These are phyloP conservation scores for Lepidium aucheri DNA, from an alignment of 345 rosid species.

Conservation along the genomic window DNA sequence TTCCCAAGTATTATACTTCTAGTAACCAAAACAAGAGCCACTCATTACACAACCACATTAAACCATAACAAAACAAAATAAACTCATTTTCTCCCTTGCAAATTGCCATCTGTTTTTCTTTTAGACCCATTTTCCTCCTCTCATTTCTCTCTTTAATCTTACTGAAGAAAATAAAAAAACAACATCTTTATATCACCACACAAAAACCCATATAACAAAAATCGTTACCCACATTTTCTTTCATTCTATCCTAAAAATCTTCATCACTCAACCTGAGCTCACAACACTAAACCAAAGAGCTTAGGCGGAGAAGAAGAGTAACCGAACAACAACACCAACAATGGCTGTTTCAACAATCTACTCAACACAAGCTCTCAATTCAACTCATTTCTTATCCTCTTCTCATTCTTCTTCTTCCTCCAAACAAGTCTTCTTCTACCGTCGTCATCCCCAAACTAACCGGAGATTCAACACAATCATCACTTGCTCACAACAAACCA, in stretches of 20 bases:
- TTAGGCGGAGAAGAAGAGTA: constrained; percentile 28
- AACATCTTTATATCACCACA: constrained; percentile 20
- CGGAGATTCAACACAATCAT: constrained; percentile 35
- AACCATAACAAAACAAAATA: neutral
- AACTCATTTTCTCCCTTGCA: constrained; percentile 18
- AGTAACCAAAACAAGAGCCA: constrained; percentile 26
- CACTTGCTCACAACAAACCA: constrained; percentile 57
- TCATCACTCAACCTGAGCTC: constrained; percentile 29
- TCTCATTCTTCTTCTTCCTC: constrained; percentile 42
- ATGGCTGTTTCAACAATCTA: constrained; percentile 73
- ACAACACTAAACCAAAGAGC: constrained; percentile 14
- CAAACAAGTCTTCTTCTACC: constrained; percentile 45
- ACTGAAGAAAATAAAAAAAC: neutral
- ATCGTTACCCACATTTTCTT: constrained; percentile 16
- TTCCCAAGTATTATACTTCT: neutral
- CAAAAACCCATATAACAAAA: constrained; percentile 18
- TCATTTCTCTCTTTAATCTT: constrained; percentile 23
- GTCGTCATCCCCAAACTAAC: constrained; percentile 25
- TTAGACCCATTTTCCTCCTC: constrained; percentile 27
- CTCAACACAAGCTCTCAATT: constrained; percentile 61
- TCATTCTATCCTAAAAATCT: constrained; percentile 28
- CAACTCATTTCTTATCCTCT: constrained; percentile 56
- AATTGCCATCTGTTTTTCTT: constrained; percentile 45
- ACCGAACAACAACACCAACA: neutral
- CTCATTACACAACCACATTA: constrained; percentile 8